Base-by-base conservation (phyloP, 2,329 filamentous ascomycete genomes). In the Colletotrichum navitas region DNA sequence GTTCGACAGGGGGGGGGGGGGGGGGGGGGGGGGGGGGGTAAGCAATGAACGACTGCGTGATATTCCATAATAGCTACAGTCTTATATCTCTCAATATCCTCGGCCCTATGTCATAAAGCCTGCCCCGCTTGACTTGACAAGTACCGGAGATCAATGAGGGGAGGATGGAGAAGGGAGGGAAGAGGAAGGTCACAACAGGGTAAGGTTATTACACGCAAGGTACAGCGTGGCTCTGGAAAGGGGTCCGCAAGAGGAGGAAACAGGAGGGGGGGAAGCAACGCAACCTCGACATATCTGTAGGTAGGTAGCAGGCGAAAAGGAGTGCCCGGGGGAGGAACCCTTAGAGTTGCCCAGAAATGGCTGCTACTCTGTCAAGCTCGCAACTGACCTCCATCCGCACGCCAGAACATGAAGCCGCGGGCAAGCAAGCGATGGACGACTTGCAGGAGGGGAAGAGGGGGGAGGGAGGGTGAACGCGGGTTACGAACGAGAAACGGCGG, bases 301-400 rank as follows among this genome's bases (percentile, higher is more conserved):
- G 43, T 36, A 47, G 6, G 58, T 61, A 24, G 11, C 43, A 61
- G 8, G 45, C 32, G 16, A 49, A 49, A 49, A 62, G 29, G 58
- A 21, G 41, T 12, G 45, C 10, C 14, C 18, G 4, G 4, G 41
- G 18, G 45, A 7, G 21, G 43, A 32, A 36, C 47, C 43, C 43
- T 43, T 45, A 49, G 29, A 39, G 59, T 47, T 62, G n/a, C 43
- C 10, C 14, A 62, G 29, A 39, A 36, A 49, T 29, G 59, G 43
- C 43, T 62, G 43, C 59, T 51, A 62, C 59, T 49, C 59, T 49
- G 29, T 21, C 21, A n/a, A 61, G 18, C 26, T 43, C 32, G 26
- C 29, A 45, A 24, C 18, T 6, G 29, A 32, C 29, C 12, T 29
- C 29, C 12, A 29, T 47, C 41, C 29, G 16, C 41, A 12, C 56